Percentiles rank a stretch among this genome's conserved stretches.
Conservation (phyloP, 2,329 filamentous ascomycete genomes). For the Neospermospora avenae region DNA sequence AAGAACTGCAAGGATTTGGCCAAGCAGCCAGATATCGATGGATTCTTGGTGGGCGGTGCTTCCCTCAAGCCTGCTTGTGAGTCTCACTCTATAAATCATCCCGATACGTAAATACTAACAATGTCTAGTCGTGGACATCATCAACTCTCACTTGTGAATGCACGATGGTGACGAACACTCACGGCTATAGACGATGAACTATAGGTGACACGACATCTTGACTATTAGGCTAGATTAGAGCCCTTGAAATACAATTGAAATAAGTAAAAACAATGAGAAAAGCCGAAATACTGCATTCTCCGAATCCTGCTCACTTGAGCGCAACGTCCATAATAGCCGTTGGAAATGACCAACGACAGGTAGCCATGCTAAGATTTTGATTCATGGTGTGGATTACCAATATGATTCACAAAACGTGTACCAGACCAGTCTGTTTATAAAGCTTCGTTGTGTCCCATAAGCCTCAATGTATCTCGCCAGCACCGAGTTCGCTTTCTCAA, state of each 20-base stretch:
- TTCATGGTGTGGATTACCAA: too few relatives aligned
- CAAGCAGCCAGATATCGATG: slow-evolving; percentile 93
- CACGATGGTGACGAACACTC: slow-evolving; percentile 14
- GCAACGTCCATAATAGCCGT: too few relatives aligned
- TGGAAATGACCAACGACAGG: too few relatives aligned
- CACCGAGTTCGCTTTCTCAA: neutral
- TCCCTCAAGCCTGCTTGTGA: slow-evolving; percentile 94
- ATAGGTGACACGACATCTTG: neutral
- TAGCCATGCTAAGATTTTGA: too few relatives aligned
- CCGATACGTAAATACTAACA: slow-evolving; percentile 9
- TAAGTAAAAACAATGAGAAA: neutral
- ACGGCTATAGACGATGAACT: slow-evolving; percentile 19
- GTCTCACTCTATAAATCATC: slow-evolving; percentile 31
- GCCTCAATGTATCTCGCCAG: neutral
- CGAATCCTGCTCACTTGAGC: too few relatives aligned
- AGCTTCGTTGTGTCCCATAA: neutral
- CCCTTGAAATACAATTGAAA: neutral
- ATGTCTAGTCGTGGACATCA: slow-evolving; percentile 56
- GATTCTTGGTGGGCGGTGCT: slow-evolving; percentile 94
- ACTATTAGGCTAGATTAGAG: neutral
- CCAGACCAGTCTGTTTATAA: too few relatives aligned
- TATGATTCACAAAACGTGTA: too few relatives aligned
- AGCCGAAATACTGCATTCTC: too few relatives aligned
- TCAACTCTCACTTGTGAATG: slow-evolving; percentile 52
- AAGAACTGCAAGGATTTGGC: slow-evolving; percentile 96